Conservation (phyloP, 768 basidiomycete genomes). For the Russula olivacea region DNA sequence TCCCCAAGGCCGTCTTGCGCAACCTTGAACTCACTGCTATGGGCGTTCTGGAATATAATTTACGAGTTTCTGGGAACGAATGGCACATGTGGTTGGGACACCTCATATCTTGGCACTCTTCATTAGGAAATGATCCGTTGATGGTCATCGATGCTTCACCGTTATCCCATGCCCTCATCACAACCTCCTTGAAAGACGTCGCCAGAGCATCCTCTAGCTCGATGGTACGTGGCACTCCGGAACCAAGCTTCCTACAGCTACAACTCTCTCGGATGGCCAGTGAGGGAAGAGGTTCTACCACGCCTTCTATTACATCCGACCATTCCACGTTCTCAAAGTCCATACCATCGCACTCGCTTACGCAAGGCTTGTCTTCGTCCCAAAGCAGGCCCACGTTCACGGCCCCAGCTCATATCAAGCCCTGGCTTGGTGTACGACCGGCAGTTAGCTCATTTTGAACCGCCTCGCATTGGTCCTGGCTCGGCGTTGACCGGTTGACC, state of each 20-base stretch:
- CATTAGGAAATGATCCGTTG: slow-evolving; percentile 16
- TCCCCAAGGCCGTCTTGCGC: slow-evolving; percentile 16
- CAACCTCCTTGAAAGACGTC: slow-evolving; percentile 19
- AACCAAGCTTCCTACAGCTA: slow-evolving; percentile 17
- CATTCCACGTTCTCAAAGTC: not conserved
- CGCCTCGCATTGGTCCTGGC: not conserved
- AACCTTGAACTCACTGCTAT: slow-evolving; percentile 21
- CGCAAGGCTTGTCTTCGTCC: slow-evolving; percentile 1
- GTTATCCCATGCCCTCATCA: slow-evolving; percentile 18
- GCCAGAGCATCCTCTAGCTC: slow-evolving; percentile 13
- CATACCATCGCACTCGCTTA: slow-evolving; percentile 6
- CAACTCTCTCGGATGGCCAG: slow-evolving; percentile 14
- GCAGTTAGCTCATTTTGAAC: slow-evolving; percentile 17
- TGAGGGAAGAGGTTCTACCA: not conserved
- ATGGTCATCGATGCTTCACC: slow-evolving; percentile 12
- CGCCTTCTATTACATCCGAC: slow-evolving; percentile 1
- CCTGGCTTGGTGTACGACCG: slow-evolving; percentile 12
- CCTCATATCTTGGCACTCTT: slow-evolving; percentile 22
- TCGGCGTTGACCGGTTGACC: slow-evolving; percentile 2
- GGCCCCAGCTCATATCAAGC: slow-evolving; percentile 12
- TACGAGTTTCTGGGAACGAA: slow-evolving; percentile 20
- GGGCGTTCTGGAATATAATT: slow-evolving; percentile 22
- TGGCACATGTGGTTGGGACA: slow-evolving; percentile 25
- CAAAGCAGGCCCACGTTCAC: slow-evolving; percentile 11
- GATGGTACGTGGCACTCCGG: slow-evolving; percentile 15